These are phyloP conservation scores for Salix arbutifolia DNA, from an alignment of 345 rosid genomes.

Conservation along the genomic window DNA sequence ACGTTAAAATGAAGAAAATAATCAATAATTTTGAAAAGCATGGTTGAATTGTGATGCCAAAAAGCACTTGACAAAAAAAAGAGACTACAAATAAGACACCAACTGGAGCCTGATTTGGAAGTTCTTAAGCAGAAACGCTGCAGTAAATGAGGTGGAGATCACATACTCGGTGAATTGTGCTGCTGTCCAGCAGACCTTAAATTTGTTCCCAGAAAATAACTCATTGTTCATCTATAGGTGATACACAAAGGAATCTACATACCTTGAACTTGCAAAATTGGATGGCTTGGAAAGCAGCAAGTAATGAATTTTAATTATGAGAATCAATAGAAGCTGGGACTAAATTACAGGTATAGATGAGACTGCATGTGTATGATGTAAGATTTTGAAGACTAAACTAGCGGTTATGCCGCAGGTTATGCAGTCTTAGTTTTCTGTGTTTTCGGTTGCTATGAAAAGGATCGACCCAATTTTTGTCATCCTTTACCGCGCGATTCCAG, in stretches of 20 bases:
- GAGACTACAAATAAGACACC: not conserved
- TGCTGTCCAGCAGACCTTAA: not conserved
- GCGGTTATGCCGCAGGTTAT: constrained; percentile 2
- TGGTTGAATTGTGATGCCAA: too few relatives aligned
- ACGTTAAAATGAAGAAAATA: too few relatives aligned
- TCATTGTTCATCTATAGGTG: not conserved
- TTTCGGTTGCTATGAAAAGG: constrained; percentile 36
- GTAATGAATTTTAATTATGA: constrained; percentile 35
- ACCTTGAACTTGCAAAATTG: not conserved
- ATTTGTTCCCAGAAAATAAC: not conserved
- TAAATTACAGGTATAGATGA: constrained; percentile 23
- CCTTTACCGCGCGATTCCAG: constrained; percentile 66
- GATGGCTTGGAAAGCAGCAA: constrained; percentile 4
- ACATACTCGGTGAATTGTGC: not conserved
- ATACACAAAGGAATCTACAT: not conserved
- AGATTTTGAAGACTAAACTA: constrained; percentile 12
- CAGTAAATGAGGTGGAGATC: not conserved
- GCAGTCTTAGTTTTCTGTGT: constrained; percentile 23
- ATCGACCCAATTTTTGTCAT: constrained; percentile 71
- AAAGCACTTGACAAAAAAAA: not conserved
- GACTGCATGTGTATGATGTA: constrained; percentile 3
- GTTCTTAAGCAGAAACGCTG: not conserved
- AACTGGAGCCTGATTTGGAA: not conserved
- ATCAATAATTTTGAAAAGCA: too few relatives aligned
- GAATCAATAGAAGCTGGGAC: constrained; percentile 7